A percentile compares a stretch with the other conserved stretches of the same genome.
Conservation (phyloP, 331 rosid genomes). For the Pyracantha coccinea region DNA sequence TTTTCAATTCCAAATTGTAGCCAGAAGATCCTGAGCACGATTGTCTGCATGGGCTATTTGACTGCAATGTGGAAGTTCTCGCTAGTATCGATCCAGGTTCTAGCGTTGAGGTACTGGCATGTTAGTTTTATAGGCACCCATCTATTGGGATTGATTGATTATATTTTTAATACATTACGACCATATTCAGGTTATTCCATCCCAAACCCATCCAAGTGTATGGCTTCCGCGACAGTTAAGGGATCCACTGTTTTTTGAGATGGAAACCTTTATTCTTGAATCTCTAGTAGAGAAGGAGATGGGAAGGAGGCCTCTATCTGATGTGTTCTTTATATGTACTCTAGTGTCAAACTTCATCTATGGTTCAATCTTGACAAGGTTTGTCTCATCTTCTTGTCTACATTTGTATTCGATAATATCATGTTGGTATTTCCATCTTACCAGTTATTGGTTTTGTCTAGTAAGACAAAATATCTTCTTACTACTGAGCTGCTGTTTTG, state of each 20-base stretch:
- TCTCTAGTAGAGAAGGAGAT: conserved; percentile 45
- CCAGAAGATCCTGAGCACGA: conserved; percentile 47
- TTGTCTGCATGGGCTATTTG: conserved; percentile 44
- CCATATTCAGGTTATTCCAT: conserved; percentile 43
- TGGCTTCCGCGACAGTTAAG: conserved; percentile 61
- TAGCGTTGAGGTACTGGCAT: conserved; percentile 47
- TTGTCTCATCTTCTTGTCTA: conserved; percentile 18
- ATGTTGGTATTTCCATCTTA: background rate
- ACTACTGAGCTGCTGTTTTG: too few relatives aligned
- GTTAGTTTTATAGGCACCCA: conserved; percentile 15
- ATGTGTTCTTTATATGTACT: conserved; percentile 59
- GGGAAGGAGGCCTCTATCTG: conserved; percentile 35
- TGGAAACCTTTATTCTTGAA: conserved; percentile 63
- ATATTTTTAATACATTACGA: conserved; percentile 7
- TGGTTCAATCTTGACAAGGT: conserved; percentile 55
- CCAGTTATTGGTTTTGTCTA: background rate
- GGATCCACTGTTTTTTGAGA: conserved; percentile 61
- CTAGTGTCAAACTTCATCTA: conserved; percentile 58
- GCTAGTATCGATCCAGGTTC: conserved; percentile 43
- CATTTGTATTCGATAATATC: background rate
- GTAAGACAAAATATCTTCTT: background rate
- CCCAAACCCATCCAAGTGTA: conserved; percentile 30
- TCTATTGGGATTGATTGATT: background rate
- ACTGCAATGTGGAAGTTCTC: conserved; percentile 71
- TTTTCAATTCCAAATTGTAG: conserved; percentile 29